Base-by-base conservation (phyloP, 2,329 filamentous ascomycete genomes). In the Pyrenophora teres region DNA sequence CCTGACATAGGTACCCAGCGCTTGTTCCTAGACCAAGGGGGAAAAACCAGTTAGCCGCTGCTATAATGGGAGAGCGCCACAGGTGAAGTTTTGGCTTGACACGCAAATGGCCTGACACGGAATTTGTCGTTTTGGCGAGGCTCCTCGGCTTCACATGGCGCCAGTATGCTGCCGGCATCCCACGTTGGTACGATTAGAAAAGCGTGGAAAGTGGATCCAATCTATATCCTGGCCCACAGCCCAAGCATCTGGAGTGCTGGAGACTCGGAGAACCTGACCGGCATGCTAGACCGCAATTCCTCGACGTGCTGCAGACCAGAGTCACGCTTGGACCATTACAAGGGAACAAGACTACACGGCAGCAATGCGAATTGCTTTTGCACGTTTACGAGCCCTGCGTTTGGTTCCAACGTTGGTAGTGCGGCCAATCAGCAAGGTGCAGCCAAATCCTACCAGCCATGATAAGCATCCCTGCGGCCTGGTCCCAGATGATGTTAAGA, bases 381-480 rank as follows among this genome's bases (percentile, higher is more conserved):
- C 33, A 30, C 27, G 27, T 30, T 30, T 13, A 30, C 27, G 9
- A 30, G 27, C 27, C 27, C 27, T 25, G 30, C 37, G 25, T 23
- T 16, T 45, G 13, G 25, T 40, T 40, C 40, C 37, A 16, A 50
- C 23, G 31, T 36, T 12, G 38, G n/a, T 18, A 43, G 45, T 12
- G 16, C 30, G 30, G 40, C 30, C 37, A 38, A 45, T 25, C 13
- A 35, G 27, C 25, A 30, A 23, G 23, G 27, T 35, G 36, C 19
- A 25, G 27, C 9, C 9, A 4, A 30, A 30, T 30, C 40, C 38
- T 35, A 36, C 38, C 18, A 23, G 10, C 23, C 33, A 33, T 31
- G 46, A 53, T 53, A 50, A 44, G 46, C 30, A 43, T 43, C 46
- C 45, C 40, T 48, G 45, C 35, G 31, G 12, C 27, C 25, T 47